Evolutionary conservation across 1,284 basidiomycete species (phyloP).

Genomic region (Austropuccinia psidii): DNA sequence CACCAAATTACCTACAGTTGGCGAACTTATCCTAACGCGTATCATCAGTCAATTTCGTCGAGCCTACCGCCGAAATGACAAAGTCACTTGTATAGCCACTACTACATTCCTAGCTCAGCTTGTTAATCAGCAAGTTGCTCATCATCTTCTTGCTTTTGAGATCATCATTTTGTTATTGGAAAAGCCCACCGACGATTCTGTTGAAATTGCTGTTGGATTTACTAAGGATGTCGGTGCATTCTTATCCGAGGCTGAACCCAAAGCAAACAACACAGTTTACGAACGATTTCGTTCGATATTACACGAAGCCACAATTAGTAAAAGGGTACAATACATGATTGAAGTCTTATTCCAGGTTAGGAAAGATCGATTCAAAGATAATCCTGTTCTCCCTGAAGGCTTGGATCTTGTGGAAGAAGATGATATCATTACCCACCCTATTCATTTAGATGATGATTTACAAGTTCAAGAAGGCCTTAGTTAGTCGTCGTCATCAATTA

Average conservation of each 20-base stretch:
- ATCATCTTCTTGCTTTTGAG: slow-evolving; percentile 89
- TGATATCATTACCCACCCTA: slow-evolving; percentile 81
- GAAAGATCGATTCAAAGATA: slow-evolving; percentile 98
- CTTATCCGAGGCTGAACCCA: slow-evolving; percentile 84
- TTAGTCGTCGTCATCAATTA: slow-evolving; percentile 51
- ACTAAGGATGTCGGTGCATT: slow-evolving; percentile 96
- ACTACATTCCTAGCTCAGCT: slow-evolving; percentile 95
- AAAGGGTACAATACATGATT: slow-evolving; percentile 98
- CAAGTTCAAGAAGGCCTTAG: slow-evolving; percentile 89
- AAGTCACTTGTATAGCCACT: slow-evolving; percentile 78
- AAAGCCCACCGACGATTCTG: slow-evolving; percentile 91
- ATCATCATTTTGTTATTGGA: slow-evolving; percentile 90
- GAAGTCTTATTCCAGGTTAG: slow-evolving; percentile 96
- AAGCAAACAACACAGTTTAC: slow-evolving; percentile 84
- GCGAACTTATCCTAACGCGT: slow-evolving; percentile 78
- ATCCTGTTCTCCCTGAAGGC: slow-evolving; percentile 84
- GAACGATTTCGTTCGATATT: slow-evolving; percentile 94
- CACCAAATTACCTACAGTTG: slow-evolving; percentile 92
- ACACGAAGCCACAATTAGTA: slow-evolving; percentile 85
- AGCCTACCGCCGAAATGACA: slow-evolving; percentile 95
- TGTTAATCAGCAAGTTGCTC: slow-evolving; percentile 89
- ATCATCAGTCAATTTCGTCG: slow-evolving; percentile 91
- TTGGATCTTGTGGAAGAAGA: slow-evolving; percentile 96
- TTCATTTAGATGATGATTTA: slow-evolving; percentile 83
- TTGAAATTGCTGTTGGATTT: slow-evolving; percentile 96